These are phyloP conservation scores for Paraconiothyrium sp. DNA, from an alignment of 2,329 filamentous ascomycete species.

Conservation along the genomic window DNA sequence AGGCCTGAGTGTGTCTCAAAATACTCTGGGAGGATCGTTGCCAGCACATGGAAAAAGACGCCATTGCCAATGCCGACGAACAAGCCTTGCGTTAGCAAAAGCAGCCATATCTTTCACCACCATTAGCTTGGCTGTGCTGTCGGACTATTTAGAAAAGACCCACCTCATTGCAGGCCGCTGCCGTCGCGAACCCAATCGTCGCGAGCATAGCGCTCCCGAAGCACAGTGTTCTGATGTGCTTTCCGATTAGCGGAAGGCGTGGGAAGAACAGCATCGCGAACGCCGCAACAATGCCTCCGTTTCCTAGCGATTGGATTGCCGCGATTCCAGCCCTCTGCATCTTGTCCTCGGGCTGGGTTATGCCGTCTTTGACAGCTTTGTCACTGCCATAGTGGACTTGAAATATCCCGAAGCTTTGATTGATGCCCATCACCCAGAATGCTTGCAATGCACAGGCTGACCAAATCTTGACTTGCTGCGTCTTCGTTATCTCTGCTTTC, in stretches of 20 bases:
- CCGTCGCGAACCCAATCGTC: constrained; percentile 26
- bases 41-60: constrained; percentile 56
- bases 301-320: constrained; percentile 29
- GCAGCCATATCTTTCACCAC: constrained; percentile 45
- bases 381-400: constrained; percentile 34
- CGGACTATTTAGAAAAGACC: background rate
- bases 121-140: constrained; percentile 15
- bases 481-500: constrained; percentile 23
- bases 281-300: constrained; percentile 29
- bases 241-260: constrained; percentile 29
- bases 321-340: constrained; percentile 27
- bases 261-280: constrained; percentile 32
- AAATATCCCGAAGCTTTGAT: constrained; percentile 35
- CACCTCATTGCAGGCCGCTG: constrained; percentile 29
- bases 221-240: constrained; percentile 27
- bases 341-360: constrained; percentile 23
- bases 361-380: constrained; percentile 22
- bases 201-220: constrained; percentile 25
- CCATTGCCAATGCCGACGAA: constrained; percentile 57
- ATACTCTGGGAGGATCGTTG: constrained; percentile 60
- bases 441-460: constrained; percentile 24
- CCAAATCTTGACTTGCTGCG: constrained; percentile 28
- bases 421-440: constrained; percentile 30
- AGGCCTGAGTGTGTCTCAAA: constrained; percentile 58
- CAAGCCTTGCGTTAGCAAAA: constrained; percentile 57